Evolutionary conservation across 257 asterid genomes (phyloP).

Genomic region (Agastache rugosa): DNA sequence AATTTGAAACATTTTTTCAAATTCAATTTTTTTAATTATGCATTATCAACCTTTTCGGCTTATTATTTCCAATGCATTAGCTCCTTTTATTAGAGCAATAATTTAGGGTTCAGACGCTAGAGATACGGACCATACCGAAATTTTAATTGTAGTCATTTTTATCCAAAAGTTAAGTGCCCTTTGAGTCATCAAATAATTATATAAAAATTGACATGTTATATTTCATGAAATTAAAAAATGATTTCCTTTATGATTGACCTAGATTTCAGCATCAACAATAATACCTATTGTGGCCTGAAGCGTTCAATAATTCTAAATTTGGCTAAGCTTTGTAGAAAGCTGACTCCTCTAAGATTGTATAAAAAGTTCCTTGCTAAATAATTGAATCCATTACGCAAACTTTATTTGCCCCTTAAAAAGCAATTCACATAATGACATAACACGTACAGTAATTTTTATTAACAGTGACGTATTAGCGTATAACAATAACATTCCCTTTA

Average conservation of each 20-base stretch:
- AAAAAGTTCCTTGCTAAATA: background rate
- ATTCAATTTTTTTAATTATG: background rate
- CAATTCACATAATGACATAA: too few species aligned
- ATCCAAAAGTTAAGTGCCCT: constrained; percentile 50
- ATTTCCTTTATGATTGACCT: constrained; percentile 40
- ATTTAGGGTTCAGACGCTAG: constrained; percentile 33
- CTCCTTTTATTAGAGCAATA: background rate
- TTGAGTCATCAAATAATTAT: constrained; percentile 53
- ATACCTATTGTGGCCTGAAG: background rate
- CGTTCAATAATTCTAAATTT: constrained; percentile 38
- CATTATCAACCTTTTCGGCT: background rate
- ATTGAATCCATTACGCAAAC: background rate
- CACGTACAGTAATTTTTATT: too few species aligned
- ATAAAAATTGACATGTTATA: constrained; percentile 27
- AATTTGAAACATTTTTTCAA: background rate
- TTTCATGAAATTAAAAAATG: constrained; percentile 28
- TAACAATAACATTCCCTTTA: too few species aligned
- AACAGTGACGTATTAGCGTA: too few species aligned
- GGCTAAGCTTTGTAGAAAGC: constrained; percentile 24
- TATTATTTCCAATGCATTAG: too few species aligned
- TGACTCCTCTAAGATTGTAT: constrained; percentile 35
- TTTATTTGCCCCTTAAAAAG: background rate
- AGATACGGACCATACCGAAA: constrained; percentile 33
- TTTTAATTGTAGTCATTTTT: constrained; percentile 34
- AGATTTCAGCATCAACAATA: constrained; percentile 50